These are phyloP conservation scores for Prunus yedoensis DNA, from an alignment of 331 rosid species.

Conservation along the genomic window DNA sequence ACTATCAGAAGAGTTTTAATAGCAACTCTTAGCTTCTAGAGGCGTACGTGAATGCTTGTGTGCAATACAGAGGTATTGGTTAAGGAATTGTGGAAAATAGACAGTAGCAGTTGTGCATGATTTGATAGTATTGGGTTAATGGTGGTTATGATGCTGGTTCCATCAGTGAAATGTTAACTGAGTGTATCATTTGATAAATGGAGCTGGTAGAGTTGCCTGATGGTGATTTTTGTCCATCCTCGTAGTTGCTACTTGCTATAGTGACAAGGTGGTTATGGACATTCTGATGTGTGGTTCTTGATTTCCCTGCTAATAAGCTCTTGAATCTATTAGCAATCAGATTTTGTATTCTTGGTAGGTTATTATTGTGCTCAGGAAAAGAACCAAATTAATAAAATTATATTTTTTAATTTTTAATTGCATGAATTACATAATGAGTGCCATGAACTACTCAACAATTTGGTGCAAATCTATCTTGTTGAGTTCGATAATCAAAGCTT, in stretches of 20 bases:
- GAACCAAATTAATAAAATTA: neutral
- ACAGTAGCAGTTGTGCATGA: neutral
- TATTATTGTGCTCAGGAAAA: neutral
- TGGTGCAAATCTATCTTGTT: too few species aligned
- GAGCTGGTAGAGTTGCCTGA: neutral
- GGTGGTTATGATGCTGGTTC: conserved; percentile 3
- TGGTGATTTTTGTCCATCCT: neutral
- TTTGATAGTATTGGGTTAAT: neutral
- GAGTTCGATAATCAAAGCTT: too few species aligned
- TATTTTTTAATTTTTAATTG: neutral
- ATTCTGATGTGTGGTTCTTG: conserved; percentile 3
- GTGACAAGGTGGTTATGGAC: neutral
- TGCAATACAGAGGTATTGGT: neutral
- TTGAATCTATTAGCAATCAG: neutral
- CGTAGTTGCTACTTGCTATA: neutral
- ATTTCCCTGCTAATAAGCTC: neutral
- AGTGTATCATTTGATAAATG: neutral
- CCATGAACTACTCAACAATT: too few species aligned
- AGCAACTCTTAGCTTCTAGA: neutral
- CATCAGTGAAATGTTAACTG: neutral
- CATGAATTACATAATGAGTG: too few species aligned
- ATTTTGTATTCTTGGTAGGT: neutral
- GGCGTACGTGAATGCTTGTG: neutral
- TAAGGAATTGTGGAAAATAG: conserved; percentile 4
- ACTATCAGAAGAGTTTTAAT: neutral